A percentile compares a stretch with the other conserved stretches of the same genome.
Conservation (phyloP, 805 yeast species). For the Candida hispaniensis region DNA sequence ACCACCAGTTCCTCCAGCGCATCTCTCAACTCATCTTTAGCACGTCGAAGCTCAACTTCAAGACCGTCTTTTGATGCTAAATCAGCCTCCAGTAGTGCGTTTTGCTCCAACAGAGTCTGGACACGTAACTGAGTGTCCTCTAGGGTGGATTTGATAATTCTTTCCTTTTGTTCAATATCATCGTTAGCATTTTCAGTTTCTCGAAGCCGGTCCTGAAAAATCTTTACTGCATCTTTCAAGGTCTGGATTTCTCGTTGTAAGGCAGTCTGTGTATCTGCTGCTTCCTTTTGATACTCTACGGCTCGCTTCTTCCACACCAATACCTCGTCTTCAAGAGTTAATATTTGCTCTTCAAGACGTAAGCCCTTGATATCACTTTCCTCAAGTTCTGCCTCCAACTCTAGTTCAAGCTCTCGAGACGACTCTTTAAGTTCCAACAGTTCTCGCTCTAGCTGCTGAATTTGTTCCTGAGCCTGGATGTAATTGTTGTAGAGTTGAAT, state of each 20-base stretch:
- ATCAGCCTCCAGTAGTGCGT: constrained; percentile 34
- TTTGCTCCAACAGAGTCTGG: constrained; percentile 30
- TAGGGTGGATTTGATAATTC: constrained; percentile 29
- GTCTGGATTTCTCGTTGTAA: constrained; percentile 24
- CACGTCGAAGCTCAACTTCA: constrained; percentile 25
- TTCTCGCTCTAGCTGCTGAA: constrained; percentile 34
- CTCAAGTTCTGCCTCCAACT: constrained; percentile 35
- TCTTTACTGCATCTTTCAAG: constrained; percentile 27
- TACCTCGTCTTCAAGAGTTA: constrained; percentile 22
- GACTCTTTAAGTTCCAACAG: constrained; percentile 36
- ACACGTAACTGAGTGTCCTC: constrained; percentile 31
- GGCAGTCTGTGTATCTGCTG: constrained; percentile 21
- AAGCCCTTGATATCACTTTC: constrained; percentile 26
- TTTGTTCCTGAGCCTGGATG: constrained; percentile 26
- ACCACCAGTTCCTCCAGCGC: constrained; percentile 27
- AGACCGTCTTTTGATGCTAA: constrained; percentile 26
- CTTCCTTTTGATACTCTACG: constrained; percentile 26
- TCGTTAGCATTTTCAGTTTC: constrained; percentile 38
- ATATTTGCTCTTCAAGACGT: constrained; percentile 22
- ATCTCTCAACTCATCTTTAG: constrained; percentile 29
- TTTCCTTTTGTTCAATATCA: constrained; percentile 35
- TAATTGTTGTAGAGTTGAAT: constrained; percentile 15
- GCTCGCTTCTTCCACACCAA: constrained; percentile 26
- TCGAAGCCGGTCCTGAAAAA: constrained; percentile 28
- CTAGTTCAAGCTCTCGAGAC: constrained; percentile 37